Evolutionary conservation across 768 basidiomycete species (phyloP), one percentile per base, ranked within the genome.

Genomic region (Pulveroboletus sp.): DNA sequence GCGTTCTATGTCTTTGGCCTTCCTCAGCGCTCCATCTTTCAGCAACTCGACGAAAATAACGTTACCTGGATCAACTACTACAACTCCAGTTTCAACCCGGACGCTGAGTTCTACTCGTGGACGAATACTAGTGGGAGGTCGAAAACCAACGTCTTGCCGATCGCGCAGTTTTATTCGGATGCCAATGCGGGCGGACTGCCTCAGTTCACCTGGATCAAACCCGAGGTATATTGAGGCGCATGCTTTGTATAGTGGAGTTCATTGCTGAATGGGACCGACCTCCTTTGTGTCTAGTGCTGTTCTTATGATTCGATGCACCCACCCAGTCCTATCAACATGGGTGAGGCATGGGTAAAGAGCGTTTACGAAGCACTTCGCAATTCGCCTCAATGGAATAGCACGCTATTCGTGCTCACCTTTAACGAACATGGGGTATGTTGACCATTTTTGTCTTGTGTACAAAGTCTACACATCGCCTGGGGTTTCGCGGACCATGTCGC

Each of bases 21-120:
- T 9, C 61, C 61, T 6, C 62, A 64, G 13, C 59, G 61, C 8
- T 63, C 62, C 36, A 64, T 63, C 31, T 63, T 63, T 16, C 62
- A 62, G 27, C 62, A 63, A 16, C 56, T 63, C 39, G 62, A 63
- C 22, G 61, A 63, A 20, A 45, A 53, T 20, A 62, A 64, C 14
- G 30, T 63, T 6, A 64, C 51, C 2, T 63, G 61, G 61, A 31
- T 16, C 19, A 63, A 63, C 26, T 64, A 64, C 30, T 63, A 64
- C 34, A 63, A 63, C 46, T 63, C 61, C 1, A 63, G 62, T 32
- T 63, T 63, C 52, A 55, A 59, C 30, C 61, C 61, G 3, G 61
- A 63, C 4, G 36, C 61, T n/a, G 47, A 53, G 3, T 64, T 63
- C 13, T 63, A 63, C 17, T 9, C 10, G 9, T 63, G 61, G 61